Evolutionary conservation across 2,329 filamentous ascomycete species (phyloP), one percentile per base, ranked within the genome.

Genomic region (Cladosporium phlei): DNA sequence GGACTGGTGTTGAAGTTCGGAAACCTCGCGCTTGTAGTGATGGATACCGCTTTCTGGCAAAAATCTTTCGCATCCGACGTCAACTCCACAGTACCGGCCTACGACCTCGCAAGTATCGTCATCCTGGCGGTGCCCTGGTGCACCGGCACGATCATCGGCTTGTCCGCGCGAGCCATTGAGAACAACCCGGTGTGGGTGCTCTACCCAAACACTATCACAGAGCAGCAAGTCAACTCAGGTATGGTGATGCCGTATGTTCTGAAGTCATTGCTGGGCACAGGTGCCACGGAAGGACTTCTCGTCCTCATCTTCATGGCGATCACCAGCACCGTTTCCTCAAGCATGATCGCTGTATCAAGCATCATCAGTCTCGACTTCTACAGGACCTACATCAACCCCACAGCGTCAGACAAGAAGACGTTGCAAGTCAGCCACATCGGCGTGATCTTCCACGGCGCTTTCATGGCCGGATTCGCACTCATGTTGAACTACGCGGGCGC

Each of bases 1-100:
- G 69, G 69, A 0, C 49, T 76, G 5, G 68, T 74, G 22, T 59
- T 74, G 9, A 74, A 73, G 46, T 70, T 76, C 35, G 73, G 71
- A 11, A 76, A 75, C 43, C 57, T 75, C 14, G 72, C 69, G 6
- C 62, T 74, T 0, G 73, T 76, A 9, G 22, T 38, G 5, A 75
- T 76, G 71, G 70, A 76, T 51, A 76, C 72, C 3, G 73, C 68
- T 1, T 77, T 76, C 57, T 77, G 72, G 71, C 72, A 75, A 47
- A 76, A 77, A 58, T 70, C 68, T 0, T 76, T 76, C 50, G 72
- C 72, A 1, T 67, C 70, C 1, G 70, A 74, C 47, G 69, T 74
- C 0, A 62, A 66, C 10, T 66, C 72, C 1, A 73, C 71, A 0
- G 72, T 76, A 0, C 70, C 70, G 1, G 72, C 67, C 0, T 75